phyloP scores from a whole-genome alignment of 2,329 filamentous ascomycete species.

The Pochonia chlamydosporia region DNA sequence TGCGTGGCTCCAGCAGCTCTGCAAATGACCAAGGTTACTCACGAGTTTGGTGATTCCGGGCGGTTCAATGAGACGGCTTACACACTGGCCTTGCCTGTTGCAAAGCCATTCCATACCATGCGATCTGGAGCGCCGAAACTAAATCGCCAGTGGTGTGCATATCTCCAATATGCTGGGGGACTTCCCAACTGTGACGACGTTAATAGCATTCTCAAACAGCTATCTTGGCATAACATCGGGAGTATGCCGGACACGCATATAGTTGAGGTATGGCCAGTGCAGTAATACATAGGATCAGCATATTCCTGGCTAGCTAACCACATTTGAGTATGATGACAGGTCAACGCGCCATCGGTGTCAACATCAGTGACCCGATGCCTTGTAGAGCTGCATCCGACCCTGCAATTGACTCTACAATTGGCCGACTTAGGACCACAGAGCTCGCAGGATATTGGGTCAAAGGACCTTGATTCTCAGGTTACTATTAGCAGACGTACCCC shows the following conservation, averaged over 20 bases:
- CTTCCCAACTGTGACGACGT: neutral
- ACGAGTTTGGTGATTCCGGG: neutral
- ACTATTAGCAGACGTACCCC: neutral
- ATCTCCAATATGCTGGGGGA: neutral
- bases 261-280: conserved; percentile 4
- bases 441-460: too few species aligned
- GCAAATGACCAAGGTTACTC: neutral
- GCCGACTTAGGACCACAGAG: neutral
- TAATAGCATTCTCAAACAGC: neutral
- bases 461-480: neutral
- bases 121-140: neutral
- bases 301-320: too few species aligned
- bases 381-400: too few species aligned
- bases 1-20: conserved; percentile 3
- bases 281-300: too few species aligned
- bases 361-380: too few species aligned
- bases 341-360: too few species aligned
- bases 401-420: neutral
- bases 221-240: conserved; percentile 1
- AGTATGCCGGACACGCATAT: neutral
- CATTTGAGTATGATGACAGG: too few species aligned
- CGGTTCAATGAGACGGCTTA: neutral
- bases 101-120: neutral
- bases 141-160: conserved; percentile 6
- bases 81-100: neutral